Conservation (phyloP, 1,284 basidiomycete species). For the Cryptococcus sp. region DNA sequence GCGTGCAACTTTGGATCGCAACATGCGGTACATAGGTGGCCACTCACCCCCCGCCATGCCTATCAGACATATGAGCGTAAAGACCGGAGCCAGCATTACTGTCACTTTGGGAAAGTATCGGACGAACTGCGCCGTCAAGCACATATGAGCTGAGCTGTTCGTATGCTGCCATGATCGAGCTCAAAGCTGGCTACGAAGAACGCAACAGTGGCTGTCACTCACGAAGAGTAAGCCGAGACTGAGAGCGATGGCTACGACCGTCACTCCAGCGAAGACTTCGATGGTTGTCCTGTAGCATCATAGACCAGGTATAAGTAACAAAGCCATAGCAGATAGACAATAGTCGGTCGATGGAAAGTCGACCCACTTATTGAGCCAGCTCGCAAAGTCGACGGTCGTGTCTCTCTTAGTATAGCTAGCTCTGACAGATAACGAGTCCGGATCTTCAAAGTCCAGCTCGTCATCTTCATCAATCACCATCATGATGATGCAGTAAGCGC, state of each 20-base stretch:
- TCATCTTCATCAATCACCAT: slow-evolving; percentile 6
- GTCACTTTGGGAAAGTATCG: too few relatives aligned
- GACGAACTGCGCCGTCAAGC: too few relatives aligned
- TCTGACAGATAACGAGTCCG: not conserved
- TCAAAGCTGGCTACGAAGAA: too few relatives aligned
- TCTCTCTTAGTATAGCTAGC: not conserved
- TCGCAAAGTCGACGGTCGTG: not conserved
- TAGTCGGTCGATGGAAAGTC: too few relatives aligned
- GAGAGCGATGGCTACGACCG: slow-evolving; percentile 6
- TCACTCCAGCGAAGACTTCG: slow-evolving; percentile 6
- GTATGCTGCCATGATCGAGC: too few relatives aligned
- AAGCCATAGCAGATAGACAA: not conserved
- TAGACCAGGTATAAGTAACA: not conserved
- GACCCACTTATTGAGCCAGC: slow-evolving; percentile 11
- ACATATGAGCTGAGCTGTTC: too few relatives aligned
- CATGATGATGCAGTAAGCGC: slow-evolving; percentile 2
- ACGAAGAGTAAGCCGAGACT: slow-evolving; percentile 15
- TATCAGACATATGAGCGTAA: too few relatives aligned
- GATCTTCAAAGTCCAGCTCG: not conserved
- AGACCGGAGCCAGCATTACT: too few relatives aligned
- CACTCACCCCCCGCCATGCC: too few relatives aligned
- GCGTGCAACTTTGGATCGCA: too few relatives aligned
- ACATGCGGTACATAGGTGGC: not conserved
- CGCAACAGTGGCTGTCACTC: not conserved
- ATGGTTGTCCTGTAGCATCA: slow-evolving; percentile 1